These are phyloP conservation scores for Alternaria sp. DNA, from an alignment of 2,329 filamentous ascomycete species.

Conservation along the genomic window DNA sequence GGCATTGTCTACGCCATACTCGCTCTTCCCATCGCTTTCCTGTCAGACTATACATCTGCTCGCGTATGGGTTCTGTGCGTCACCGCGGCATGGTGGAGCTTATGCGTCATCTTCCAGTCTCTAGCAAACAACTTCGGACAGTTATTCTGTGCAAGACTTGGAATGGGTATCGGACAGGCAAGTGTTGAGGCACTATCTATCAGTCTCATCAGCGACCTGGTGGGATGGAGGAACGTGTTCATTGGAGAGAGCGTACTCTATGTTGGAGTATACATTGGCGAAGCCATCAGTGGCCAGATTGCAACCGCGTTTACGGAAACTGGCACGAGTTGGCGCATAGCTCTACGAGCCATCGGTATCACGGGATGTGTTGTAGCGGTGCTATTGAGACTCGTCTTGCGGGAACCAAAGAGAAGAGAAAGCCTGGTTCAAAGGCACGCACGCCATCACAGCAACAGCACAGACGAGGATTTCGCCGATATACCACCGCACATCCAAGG, in stretches of 20 bases:
- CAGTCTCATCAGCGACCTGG: background rate
- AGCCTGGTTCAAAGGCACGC: background rate
- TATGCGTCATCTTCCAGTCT: background rate
- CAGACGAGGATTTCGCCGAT: background rate
- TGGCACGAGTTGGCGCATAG: background rate
- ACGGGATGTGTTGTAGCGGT: background rate
- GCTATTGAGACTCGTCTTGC: background rate
- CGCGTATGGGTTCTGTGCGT: background rate
- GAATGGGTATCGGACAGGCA: background rate
- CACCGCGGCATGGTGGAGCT: background rate
- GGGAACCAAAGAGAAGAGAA: background rate
- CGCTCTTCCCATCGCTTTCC: background rate
- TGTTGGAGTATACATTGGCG: background rate
- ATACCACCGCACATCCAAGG: background rate
- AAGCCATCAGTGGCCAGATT: conserved; percentile 1
- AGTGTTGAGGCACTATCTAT: background rate
- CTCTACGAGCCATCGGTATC: background rate
- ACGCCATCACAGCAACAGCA: background rate
- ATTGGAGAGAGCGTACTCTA: background rate
- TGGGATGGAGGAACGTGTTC: background rate
- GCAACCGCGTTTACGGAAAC: background rate
- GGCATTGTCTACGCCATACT: background rate
- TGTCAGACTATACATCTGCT: background rate
- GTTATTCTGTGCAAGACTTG: background rate
- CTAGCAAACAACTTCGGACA: background rate